Base-by-base conservation (phyloP, 2,329 filamentous ascomycete species). In the Penicillium aurantiogriseum region DNA sequence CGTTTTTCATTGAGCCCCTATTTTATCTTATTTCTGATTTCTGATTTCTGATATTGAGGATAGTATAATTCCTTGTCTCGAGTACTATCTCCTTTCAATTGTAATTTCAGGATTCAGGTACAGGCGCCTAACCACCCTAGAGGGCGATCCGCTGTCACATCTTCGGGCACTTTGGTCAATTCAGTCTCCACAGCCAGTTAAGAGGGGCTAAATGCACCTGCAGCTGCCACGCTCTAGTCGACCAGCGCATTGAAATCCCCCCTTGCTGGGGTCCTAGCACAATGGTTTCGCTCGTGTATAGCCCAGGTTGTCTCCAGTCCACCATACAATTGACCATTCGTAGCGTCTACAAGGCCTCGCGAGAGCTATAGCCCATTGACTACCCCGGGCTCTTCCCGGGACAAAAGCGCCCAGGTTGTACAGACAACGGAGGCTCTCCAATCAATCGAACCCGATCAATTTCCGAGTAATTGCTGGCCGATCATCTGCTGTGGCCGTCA, bases 81-180 rank as follows among this genome's bases (percentile, higher is more conserved):
- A 13, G 10, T 39, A 19, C n/a, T 21, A 51, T 39, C 38, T 23
- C 35, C 23, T 54, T 36, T 17, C 33, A n/a, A 44, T 39, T 25
- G 29, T 38, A 36, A 36, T 39, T 19, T 44, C 39, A 52, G 46
- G 57, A 64, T 65, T 59, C 64, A 67, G 69, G 69, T 62, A 70
- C 64, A 62, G 45, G 63, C 62, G 63, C 61, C 61, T 66, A 66
- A 54, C 31, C 25, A 52, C 43, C 43, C 59, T 61, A 63, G 64
- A 67, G 59, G 63, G 59, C 63, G 66, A 69, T 69, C 69, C 64
- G 68, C 67, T 70, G 67, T 72, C 68, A 71, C 68, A 69, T 68
- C 63, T 62, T 68, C 64, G 60, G 58, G 55, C 56, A 58, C 62
- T 60, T 58, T 65, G 71, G 67, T 67, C 53, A 57, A 57, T 60